Evolutionary conservation across 2,329 filamentous ascomycete genomes (phyloP), one percentile per base, ranked within the genome.

Genomic region (Scedosporium aurantiacum): DNA sequence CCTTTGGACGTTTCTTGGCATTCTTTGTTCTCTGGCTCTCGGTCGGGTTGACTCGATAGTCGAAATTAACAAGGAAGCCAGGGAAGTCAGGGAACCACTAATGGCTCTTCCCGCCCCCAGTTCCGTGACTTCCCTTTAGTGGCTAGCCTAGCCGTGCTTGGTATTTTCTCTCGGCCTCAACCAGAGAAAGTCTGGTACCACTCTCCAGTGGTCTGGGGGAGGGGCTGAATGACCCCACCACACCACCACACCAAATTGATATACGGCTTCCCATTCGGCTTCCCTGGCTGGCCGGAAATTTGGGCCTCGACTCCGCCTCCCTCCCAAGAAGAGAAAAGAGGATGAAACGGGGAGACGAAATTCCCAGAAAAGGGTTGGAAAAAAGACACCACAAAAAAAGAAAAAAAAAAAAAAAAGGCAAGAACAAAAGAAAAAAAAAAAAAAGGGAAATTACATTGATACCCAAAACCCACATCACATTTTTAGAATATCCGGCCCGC

Each of bases 401-500:
- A 54, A 50, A 28, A 10, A 18, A 21, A 21, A 32, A 18, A 45
- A n/a, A 58, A 41, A n/a, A 21, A 8, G 2, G 18, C 10, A 12
- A 57, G 37, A 41, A 57, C 21, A 21, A 32, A 28, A n/a, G 25
- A 37, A 2, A 4, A 57, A 4, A 37, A 45, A 40, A 57, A 54
- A 54, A 23, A 12, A 8, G 50, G 50, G 50, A 54, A 54, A 54
- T 54, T 54, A 27, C 50, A 23, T 54, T 54, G 50, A 25, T 54
- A 54, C 50, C 50, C 50, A 54, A 54, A 23, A 23, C 21, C 50
- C 50, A 21, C 23, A 37, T 57, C 41, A 47, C 57, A 47, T 14
- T 43, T 37, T 25, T 41, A 58, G 55, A 27, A 60, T 60, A 60
- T 50, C 58, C 58, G 58, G 58, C 58, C 27, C 58, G 58, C 58